Evolutionary conservation across 305 asterid species (phyloP).

Genomic region (Fraxinus angustifolia): DNA sequence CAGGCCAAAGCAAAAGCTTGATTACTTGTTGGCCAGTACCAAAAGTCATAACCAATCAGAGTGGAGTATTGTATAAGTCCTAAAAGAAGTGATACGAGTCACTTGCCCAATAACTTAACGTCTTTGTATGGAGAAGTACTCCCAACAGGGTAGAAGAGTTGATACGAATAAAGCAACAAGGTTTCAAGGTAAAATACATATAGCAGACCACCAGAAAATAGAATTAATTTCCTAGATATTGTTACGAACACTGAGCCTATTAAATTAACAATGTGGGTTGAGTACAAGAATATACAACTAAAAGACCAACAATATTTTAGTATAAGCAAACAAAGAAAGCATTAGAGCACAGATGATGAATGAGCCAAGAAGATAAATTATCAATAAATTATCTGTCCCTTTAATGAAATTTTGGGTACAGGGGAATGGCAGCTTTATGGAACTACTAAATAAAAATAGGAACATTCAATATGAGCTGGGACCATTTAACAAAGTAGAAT

Average conservation of each 20-base stretch:
- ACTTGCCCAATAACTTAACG: background rate
- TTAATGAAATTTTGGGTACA: background rate
- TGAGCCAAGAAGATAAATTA: slow-evolving; percentile 5
- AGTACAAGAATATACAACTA: background rate
- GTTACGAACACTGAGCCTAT: background rate
- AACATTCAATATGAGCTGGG: slow-evolving; percentile 7
- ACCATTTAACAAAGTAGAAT: background rate
- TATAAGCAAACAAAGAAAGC: background rate
- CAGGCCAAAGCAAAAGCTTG: no score
- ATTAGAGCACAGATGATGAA: background rate
- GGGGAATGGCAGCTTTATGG: background rate
- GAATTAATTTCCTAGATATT: background rate
- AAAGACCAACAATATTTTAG: background rate
- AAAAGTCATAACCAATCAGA: slow-evolving; percentile 30
- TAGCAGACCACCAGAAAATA: background rate
- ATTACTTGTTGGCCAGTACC: slow-evolving; percentile 54
- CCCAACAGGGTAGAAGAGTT: background rate
- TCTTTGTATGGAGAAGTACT: slow-evolving; percentile 4
- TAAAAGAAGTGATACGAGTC: background rate
- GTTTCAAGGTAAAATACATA: background rate
- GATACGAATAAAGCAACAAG: background rate
- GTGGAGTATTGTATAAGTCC: slow-evolving; percentile 11
- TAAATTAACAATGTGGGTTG: background rate
- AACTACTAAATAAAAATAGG: background rate
- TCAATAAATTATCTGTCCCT: background rate